Percentiles rank a stretch among this genome's conserved stretches.
Evolutionary conservation across 345 rosid genomes (phyloP).

Genomic region (Draba incana): DNA sequence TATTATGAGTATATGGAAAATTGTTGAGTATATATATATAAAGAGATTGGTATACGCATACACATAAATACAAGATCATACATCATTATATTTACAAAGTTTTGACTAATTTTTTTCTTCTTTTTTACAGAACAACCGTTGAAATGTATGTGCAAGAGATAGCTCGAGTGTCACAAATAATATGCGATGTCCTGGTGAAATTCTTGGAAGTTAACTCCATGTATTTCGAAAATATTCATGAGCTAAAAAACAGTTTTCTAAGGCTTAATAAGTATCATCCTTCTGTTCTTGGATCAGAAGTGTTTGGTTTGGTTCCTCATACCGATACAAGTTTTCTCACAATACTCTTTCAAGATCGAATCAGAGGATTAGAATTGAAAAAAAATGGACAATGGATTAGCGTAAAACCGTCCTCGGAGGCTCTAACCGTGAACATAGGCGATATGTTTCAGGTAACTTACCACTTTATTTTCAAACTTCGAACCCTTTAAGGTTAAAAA

Average conservation of each 20-base stretch:
- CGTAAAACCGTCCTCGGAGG: slow-evolving; percentile 62
- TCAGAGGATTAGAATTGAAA: slow-evolving; percentile 67
- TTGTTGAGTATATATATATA: no score
- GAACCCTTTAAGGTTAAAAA: neutral
- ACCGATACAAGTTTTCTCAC: slow-evolving; percentile 73
- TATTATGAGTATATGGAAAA: neutral
- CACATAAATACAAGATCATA: slow-evolving; percentile 2
- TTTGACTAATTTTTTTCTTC: neutral
- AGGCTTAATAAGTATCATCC: slow-evolving; percentile 81
- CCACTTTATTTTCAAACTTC: neutral
- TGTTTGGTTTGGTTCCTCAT: slow-evolving; percentile 77
- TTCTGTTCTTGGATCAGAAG: slow-evolving; percentile 51
- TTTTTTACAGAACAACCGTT: slow-evolving; percentile 46
- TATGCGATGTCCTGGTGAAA: slow-evolving; percentile 53
- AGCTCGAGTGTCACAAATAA: slow-evolving; percentile 45
- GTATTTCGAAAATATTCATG: slow-evolving; percentile 54
- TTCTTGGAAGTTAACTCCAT: slow-evolving; percentile 45
- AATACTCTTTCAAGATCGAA: slow-evolving; percentile 59
- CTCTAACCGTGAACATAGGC: slow-evolving; percentile 67
- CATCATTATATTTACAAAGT: slow-evolving; percentile 5
- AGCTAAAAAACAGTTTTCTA: slow-evolving; percentile 47
- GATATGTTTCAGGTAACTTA: slow-evolving; percentile 75
- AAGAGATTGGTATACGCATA: slow-evolving; percentile 1
- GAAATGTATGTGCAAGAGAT: slow-evolving; percentile 46
- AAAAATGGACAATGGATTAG: slow-evolving; percentile 64